Base-by-base conservation (phyloP, 495 filamentous ascomycete species). In the Extremus antarcticus region DNA sequence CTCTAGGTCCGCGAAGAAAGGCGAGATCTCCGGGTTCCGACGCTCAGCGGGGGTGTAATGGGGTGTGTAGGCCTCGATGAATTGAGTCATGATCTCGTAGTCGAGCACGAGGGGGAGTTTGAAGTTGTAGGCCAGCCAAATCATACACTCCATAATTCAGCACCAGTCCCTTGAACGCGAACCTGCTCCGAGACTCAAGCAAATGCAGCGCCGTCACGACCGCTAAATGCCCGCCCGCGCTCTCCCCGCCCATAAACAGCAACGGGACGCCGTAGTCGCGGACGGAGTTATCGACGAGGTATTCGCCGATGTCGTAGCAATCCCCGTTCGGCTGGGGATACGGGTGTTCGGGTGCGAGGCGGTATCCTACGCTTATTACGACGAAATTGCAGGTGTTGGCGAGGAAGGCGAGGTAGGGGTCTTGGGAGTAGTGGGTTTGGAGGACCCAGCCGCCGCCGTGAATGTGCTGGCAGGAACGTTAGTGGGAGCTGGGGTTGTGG, bases 271-370 rank as follows among this genome's bases (percentile, higher is more conserved):
- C 71, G 58, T 69, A 75, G 43, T 72, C 60, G 43, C 58, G 61
- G 35, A 66, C 57, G 21, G 69, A 65, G 52, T 79, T 68, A 43
- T 79, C 70, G 49, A 76, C 67, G 2, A 80, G 64, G 59, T 72
- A 78, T 55, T 75, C 73, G 25, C 72, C 76, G 11, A 66, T 75
- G 65, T 80, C 78, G 50, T 69, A 69, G 66, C 74, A 75, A 62
- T 84, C 80, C 47, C 82, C 66, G 3, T 68, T 58, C 0, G 66
- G 71, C 16, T 68, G 69, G 0, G 80, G 80, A 56, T 69, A 81
- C 0, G 77, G 76, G 58, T 82, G 43, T 51, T 82, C 78, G 0
- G 80, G 80, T 7, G 80, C 78, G n/a, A 76, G 71, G 45, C 80
- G 68, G 65, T 83, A 83, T 16, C 78, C 80, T 19, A 80, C 70